Evolutionary conservation across 2,329 filamentous ascomycete genomes (phyloP).

Genomic region (Penicillium verrucosum): DNA sequence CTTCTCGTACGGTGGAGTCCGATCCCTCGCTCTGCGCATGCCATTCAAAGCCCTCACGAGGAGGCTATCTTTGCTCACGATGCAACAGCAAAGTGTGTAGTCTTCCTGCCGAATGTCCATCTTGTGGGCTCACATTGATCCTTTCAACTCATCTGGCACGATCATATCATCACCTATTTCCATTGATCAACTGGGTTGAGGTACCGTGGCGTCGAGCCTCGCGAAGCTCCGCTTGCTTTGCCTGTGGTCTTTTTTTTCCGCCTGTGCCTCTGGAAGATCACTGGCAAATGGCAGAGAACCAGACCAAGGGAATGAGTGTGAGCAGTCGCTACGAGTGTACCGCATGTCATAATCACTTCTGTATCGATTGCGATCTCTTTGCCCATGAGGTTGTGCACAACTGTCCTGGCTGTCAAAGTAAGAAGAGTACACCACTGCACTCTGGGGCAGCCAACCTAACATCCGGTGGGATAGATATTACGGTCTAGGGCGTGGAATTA

Average conservation of each 20-base stretch:
- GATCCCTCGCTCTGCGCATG: slow-evolving; percentile 80
- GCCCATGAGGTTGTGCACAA: slow-evolving; percentile 93
- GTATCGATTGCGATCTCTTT: slow-evolving; percentile 96
- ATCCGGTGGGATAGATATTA: slow-evolving; percentile 37
- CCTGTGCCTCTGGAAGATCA: slow-evolving; percentile 39
- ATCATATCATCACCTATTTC: slow-evolving; percentile 92
- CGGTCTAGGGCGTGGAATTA: slow-evolving; percentile 11
- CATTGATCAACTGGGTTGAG: slow-evolving; percentile 83
- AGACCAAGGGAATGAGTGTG: slow-evolving; percentile 69
- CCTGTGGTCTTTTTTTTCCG: slow-evolving; percentile 74
- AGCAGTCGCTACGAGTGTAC: slow-evolving; percentile 85
- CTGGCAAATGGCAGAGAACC: slow-evolving; percentile 34
- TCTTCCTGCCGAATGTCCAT: slow-evolving; percentile 84
- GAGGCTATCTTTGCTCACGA: slow-evolving; percentile 87
- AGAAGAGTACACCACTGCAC: slow-evolving; percentile 16
- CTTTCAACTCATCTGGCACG: slow-evolving; percentile 87
- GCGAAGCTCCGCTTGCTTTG: slow-evolving; percentile 65
- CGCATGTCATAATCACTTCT: slow-evolving; percentile 87
- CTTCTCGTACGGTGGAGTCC: slow-evolving; percentile 74
- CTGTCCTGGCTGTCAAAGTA: slow-evolving; percentile 79
- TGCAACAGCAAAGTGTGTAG: slow-evolving; percentile 87
- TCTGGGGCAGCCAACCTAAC: slow-evolving; percentile 16
- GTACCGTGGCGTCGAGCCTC: slow-evolving; percentile 76
- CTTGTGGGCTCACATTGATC: slow-evolving; percentile 87
- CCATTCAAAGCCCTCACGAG: slow-evolving; percentile 74